These are phyloP conservation scores for Hymenoscyphus scutula DNA, from an alignment of 2,329 filamentous ascomycete species.

Conservation along the genomic window DNA sequence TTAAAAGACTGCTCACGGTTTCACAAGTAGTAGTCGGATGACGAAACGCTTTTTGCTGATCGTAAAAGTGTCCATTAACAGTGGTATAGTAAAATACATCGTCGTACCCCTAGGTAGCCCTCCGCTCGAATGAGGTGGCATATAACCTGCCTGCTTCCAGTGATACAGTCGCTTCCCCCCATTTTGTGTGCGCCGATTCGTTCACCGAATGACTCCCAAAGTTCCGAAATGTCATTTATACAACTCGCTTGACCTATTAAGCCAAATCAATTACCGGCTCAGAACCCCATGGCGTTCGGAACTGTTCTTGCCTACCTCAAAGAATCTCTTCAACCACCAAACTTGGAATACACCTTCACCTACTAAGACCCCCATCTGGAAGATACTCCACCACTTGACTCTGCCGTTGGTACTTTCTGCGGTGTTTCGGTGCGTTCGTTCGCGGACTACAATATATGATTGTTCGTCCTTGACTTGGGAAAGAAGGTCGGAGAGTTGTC, in stretches of 20 bases:
- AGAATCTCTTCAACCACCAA: slow-evolving; percentile 99
- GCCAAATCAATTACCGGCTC: slow-evolving; percentile 33
- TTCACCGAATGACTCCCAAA: slow-evolving; percentile 18
- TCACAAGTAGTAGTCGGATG: background rate
- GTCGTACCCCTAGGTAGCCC: background rate
- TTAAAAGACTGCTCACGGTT: too few relatives aligned
- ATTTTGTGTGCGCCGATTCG: slow-evolving; percentile 28
- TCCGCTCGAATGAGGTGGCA: slow-evolving; percentile 2
- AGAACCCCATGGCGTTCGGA: slow-evolving; percentile 33
- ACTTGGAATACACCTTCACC: slow-evolving; percentile 97
- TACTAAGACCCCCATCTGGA: slow-evolving; percentile 84
- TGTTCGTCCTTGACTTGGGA: slow-evolving; percentile 97
- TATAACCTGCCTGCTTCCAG: background rate
- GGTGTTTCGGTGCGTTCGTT: slow-evolving; percentile 95
- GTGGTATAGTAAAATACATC: background rate
- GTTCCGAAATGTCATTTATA: slow-evolving; percentile 41
- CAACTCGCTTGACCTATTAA: slow-evolving; percentile 59
- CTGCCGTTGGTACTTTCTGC: slow-evolving; percentile 96
- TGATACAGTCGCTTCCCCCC: background rate
- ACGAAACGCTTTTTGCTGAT: background rate
- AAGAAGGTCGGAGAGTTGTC: slow-evolving; percentile 78
- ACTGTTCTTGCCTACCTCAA: slow-evolving; percentile 61
- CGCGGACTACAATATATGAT: slow-evolving; percentile 90
- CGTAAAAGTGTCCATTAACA: slow-evolving; percentile 3
- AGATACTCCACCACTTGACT: slow-evolving; percentile 99